Evolutionary conservation across 306 rosid species (phyloP), one percentile per base, ranked within the genome.

Genomic region (Vigna mungo): DNA sequence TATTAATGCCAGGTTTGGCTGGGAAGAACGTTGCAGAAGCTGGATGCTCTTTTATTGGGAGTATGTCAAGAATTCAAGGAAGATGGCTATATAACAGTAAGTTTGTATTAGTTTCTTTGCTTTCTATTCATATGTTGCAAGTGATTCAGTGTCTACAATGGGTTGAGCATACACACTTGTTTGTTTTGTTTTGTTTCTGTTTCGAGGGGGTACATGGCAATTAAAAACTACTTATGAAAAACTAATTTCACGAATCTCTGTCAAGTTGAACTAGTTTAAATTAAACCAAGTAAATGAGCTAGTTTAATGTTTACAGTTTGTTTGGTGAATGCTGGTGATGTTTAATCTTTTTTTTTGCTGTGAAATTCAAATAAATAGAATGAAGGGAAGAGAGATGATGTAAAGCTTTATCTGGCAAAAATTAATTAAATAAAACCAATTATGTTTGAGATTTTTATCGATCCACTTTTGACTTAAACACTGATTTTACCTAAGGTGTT

Each of bases 51-150:
- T 78, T 86, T 96, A 90, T 82, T 96, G 87, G 94, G 90, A 51
- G 96, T 96, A 56, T 96, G 99, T 83, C 98, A 92, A 87, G 92
- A 96, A 82, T 96, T 96, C 84, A 91, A 86, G 79, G 88, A 92
- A 86, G 94, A 92, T 79, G 78, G 89, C 81, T 96, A 92, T 82
- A 76, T 91, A 83, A 93, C 89, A 15, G 99, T 92, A 84, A 88
- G 98, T 89, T 21, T 76, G 34, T 59, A 32, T 74, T 65, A 55
- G 72, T 15, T 61, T 11, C 51, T 61, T 80, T 47, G 49, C 81
- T 81, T 68, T 67, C 65, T 76, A 76, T 47, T 66, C 17, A 51
- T 53, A 70, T 48, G 56, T 52, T 63, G 67, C 82, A 71, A 56
- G 48, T 25, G 36, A 68, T 68, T 77, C n/a, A 55, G 44, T 74